Conservation (phyloP, 768 basidiomycete species). For the Trametes elegans region DNA sequence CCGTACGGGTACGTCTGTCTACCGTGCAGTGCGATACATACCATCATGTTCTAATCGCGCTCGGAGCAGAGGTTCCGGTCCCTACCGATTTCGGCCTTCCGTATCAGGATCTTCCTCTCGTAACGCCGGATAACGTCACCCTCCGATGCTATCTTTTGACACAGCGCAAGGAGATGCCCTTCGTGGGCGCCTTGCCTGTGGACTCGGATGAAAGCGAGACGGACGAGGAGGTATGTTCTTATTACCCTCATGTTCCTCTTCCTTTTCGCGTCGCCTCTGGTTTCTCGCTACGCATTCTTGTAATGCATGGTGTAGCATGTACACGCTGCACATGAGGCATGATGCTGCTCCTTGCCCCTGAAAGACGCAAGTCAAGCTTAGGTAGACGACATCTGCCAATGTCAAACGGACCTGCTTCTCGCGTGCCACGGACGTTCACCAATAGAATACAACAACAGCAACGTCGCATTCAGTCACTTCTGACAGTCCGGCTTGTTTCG, state of each 20-base stretch:
- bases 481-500: neutral
- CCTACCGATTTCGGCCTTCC: slow-evolving; percentile 71
- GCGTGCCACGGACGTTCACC: neutral
- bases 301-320: too few relatives aligned
- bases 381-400: neutral
- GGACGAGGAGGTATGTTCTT: slow-evolving; percentile 55
- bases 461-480: neutral
- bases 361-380: neutral
- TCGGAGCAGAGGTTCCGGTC: slow-evolving; percentile 57
- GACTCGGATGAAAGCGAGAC: slow-evolving; percentile 54
- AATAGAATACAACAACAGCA: too few relatives aligned
- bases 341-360: neutral
- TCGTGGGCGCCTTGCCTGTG: slow-evolving; percentile 23
- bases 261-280: too few relatives aligned
- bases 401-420: neutral
- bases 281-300: neutral
- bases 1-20: slow-evolving; percentile 53
- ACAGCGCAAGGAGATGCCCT: slow-evolving; percentile 52
- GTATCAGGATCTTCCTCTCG: slow-evolving; percentile 72
- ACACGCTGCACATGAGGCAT: neutral
- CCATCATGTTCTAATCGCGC: neutral
- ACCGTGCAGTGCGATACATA: neutral
- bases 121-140: slow-evolving; percentile 68
- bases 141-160: slow-evolving; percentile 77
- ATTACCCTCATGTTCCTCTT: neutral